Evolutionary conservation across 192 early-diverging fungal species (phyloP).

Genomic region (Backusella psychrophila): DNA sequence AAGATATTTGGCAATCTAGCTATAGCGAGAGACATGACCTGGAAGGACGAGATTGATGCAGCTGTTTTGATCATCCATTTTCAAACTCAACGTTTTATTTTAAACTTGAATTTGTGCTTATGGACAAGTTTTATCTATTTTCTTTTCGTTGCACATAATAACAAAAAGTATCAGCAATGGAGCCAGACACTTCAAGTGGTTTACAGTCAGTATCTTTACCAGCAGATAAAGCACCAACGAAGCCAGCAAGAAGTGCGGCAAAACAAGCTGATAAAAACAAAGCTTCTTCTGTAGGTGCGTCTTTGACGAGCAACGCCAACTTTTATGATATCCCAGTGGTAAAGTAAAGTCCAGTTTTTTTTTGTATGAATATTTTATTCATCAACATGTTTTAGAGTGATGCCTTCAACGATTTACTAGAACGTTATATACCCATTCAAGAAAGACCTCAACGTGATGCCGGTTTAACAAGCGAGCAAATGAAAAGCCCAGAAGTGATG

Average conservation of each 20-base stretch:
- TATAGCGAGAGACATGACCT: too few relatives aligned
- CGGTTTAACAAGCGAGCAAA: constrained; percentile 32
- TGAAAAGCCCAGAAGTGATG: constrained; percentile 34
- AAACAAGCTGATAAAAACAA: neutral
- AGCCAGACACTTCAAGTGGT: neutral
- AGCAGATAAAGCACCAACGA: neutral
- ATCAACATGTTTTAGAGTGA: constrained; percentile 29
- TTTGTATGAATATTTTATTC: neutral
- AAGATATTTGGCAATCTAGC: too few relatives aligned
- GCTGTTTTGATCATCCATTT: too few relatives aligned
- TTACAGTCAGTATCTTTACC: neutral
- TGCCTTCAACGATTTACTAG: constrained; percentile 42
- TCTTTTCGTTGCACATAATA: too few relatives aligned
- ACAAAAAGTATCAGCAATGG: neutral
- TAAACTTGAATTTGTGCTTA: too few relatives aligned
- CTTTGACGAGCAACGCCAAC: constrained; percentile 31
- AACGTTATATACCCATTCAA: constrained; percentile 45
- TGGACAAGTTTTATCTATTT: too few relatives aligned
- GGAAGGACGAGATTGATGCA: too few relatives aligned
- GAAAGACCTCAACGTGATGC: constrained; percentile 40
- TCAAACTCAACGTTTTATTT: too few relatives aligned
- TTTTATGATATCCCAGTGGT: constrained; percentile 56
- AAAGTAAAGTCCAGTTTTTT: constrained; percentile 1
- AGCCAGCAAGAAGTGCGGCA: neutral
- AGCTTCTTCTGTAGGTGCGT: constrained; percentile 15